Conservation (phyloP, 306 rosid species). For the Pyrus communis region DNA sequence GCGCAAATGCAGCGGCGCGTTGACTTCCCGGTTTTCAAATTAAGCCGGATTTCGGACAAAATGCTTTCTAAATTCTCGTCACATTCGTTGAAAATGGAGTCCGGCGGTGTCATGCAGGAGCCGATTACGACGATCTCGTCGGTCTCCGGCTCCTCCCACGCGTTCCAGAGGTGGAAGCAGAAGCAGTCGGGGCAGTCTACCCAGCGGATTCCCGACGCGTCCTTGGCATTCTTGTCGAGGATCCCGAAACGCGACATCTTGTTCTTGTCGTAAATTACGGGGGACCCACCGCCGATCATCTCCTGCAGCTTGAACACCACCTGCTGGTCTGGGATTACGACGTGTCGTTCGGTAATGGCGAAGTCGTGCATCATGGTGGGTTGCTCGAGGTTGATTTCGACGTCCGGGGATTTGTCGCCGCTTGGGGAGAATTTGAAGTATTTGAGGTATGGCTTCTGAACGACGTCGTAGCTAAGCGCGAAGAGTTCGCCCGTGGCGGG, state of each 20-base stretch:
- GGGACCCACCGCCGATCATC: conserved; percentile 86
- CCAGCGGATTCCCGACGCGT: conserved; percentile 47
- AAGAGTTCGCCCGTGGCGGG: conserved; percentile 59
- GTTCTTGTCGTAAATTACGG: conserved; percentile 60
- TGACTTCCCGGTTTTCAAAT: conserved; percentile 60
- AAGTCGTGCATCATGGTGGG: conserved; percentile 97
- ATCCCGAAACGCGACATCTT: conserved; percentile 68
- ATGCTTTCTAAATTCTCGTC: conserved; percentile 65
- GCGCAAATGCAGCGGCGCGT: conserved; percentile 45
- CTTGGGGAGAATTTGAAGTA: conserved; percentile 52
- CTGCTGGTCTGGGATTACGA: conserved; percentile 89
- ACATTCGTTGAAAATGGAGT: conserved; percentile 90
- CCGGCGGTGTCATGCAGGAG: conserved; percentile 91
- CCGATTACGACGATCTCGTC: conserved; percentile 82
- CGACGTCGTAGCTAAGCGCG: conserved; percentile 59
- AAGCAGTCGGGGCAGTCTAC: conserved; percentile 83
- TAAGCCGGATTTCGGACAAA: conserved; percentile 69
- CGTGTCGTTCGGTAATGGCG: conserved; percentile 65
- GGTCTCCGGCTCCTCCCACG: conserved; percentile 73
- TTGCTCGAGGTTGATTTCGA: conserved; percentile 51
- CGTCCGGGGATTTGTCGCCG: conserved; percentile 64
- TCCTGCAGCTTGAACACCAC: conserved; percentile 74
- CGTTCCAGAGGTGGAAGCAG: conserved; percentile 94
- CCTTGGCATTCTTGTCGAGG: conserved; percentile 51
- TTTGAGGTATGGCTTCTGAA: conserved; percentile 69